A percentile compares a stretch with the other conserved stretches of the same genome.
phyloP scores from a whole-genome alignment of 495 filamentous ascomycete genomes.

The Penicillium canariense region DNA sequence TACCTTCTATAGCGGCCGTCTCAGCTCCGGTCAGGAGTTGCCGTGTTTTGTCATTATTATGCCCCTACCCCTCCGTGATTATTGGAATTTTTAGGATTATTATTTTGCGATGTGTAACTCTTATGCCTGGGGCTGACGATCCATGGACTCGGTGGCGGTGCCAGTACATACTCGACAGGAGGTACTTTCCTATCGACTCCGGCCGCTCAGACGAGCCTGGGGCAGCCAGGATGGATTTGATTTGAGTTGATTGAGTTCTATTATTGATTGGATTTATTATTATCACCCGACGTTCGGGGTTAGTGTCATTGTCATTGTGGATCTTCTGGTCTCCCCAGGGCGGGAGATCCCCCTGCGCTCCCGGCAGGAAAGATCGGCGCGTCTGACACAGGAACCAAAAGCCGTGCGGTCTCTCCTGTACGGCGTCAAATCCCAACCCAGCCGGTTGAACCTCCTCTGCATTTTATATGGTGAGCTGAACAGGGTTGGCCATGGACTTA shows the following conservation, averaged over 20 bases:
- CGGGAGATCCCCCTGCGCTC: neutral
- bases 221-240: neutral
- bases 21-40: constrained; percentile 9
- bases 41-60: constrained; percentile 4
- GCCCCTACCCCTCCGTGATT: constrained; percentile 2
- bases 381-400: neutral
- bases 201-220: neutral
- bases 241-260: too few relatives aligned
- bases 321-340: neutral
- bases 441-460: too few relatives aligned
- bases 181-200: neutral
- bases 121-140: constrained; percentile 23
- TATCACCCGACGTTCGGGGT: too few relatives aligned
- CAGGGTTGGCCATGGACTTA: too few relatives aligned
- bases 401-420: neutral
- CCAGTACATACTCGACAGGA: neutral
- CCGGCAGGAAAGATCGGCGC: neutral
- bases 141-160: constrained; percentile 11
- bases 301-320: neutral
- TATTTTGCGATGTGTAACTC: constrained; percentile 25
- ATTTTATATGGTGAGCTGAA: too few relatives aligned
- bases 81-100: constrained; percentile 11
- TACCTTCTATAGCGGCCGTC: neutral
- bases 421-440: too few relatives aligned
- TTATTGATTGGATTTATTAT: too few relatives aligned